Percentiles rank a stretch among this genome's conserved stretches.
These are phyloP conservation scores for Penicillium sumatraense DNA, from an alignment of 2,329 filamentous ascomycete species.

Conservation along the genomic window DNA sequence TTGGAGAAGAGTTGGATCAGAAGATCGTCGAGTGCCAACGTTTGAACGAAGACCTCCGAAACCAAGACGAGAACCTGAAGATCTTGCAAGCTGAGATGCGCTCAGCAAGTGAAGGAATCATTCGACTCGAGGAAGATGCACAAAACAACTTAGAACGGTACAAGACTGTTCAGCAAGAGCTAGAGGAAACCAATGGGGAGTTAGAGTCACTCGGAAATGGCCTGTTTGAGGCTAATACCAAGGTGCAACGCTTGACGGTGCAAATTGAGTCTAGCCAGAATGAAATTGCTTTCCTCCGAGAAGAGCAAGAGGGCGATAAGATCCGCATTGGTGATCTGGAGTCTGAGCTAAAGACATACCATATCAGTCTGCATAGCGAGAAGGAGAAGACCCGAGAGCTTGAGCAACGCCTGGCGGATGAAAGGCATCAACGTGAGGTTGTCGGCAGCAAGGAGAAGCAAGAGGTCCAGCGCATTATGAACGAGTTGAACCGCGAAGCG, in stretches of 20 bases:
- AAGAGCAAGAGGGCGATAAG: conserved; percentile 97
- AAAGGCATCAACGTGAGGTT: conserved; percentile 84
- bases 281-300: conserved; percentile 91
- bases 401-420: conserved; percentile 74
- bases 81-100: conserved; percentile 95
- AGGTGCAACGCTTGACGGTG: conserved; percentile 83
- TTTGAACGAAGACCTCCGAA: conserved; percentile 72
- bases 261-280: conserved; percentile 91
- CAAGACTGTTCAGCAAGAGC: conserved; percentile 78
- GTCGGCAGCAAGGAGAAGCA: conserved; percentile 89
- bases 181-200: conserved; percentile 83
- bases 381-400: conserved; percentile 75
- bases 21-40: conserved; percentile 72
- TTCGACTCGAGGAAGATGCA: conserved; percentile 88
- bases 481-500: conserved; percentile 86
- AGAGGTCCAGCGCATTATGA: conserved; percentile 90
- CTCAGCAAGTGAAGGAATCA: conserved; percentile 81
- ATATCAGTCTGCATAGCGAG: conserved; percentile 81
- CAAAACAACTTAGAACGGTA: conserved; percentile 78
- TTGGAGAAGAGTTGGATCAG: conserved; percentile 70
- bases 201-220: conserved; percentile 83
- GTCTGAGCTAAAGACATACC: conserved; percentile 76
- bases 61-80: conserved; percentile 83
- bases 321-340: conserved; percentile 96
- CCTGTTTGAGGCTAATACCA: conserved; percentile 81